A percentile compares a stretch with the other conserved stretches of the same genome.
phyloP scores from a whole-genome alignment of 257 asterid genomes.

The Asclepias syriaca region DNA sequence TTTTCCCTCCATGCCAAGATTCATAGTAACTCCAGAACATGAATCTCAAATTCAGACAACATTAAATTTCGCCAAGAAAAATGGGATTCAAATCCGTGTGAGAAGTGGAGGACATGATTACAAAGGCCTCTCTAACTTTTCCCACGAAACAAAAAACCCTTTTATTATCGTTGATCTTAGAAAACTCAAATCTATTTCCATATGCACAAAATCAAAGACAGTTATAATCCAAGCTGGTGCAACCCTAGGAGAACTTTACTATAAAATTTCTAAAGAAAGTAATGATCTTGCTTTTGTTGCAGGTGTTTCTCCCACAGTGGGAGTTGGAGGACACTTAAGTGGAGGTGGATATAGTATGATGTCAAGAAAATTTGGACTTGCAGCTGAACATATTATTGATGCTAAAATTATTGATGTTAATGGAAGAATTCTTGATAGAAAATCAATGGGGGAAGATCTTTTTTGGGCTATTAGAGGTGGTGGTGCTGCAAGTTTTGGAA shows the following conservation, averaged over 20 bases:
- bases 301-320: constrained; percentile 45
- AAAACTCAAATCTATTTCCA: constrained; percentile 17
- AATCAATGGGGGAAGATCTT: constrained; percentile 47
- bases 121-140: constrained; percentile 37
- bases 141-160: constrained; percentile 15
- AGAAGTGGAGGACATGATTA: constrained; percentile 49
- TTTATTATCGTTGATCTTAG: constrained; percentile 33
- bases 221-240: constrained; percentile 43
- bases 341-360: constrained; percentile 46
- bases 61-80: not conserved
- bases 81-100: constrained; percentile 20
- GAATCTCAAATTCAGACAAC: constrained; percentile 1
- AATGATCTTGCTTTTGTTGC: constrained; percentile 34
- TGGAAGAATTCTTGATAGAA: constrained; percentile 32
- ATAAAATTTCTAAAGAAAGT: constrained; percentile 12
- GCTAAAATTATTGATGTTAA: constrained; percentile 24
- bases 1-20: not conserved
- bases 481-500: constrained; percentile 43
- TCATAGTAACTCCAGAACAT: not conserved
- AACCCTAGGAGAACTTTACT: constrained; percentile 31
- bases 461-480: constrained; percentile 56
- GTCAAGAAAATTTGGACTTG: constrained; percentile 32
- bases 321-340: constrained; percentile 45
- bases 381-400: constrained; percentile 39
- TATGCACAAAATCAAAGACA: not conserved